These are phyloP conservation scores for Microbotryum lychnidis-dioicae DNA, from an alignment of 1,284 basidiomycete genomes.

Conservation along the genomic window DNA sequence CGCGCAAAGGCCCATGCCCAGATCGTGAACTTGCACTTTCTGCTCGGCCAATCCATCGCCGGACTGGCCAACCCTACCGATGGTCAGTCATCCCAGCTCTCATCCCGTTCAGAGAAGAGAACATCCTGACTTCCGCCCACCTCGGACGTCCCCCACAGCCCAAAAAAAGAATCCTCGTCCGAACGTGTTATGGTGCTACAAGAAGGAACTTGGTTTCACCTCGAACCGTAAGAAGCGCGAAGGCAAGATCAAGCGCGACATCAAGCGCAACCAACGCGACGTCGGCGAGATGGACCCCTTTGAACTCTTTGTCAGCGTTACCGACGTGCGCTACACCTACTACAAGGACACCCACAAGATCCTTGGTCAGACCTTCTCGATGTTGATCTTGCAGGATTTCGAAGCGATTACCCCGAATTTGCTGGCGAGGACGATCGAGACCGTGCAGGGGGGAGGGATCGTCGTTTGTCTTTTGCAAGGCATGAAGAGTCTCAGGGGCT, in stretches of 20 bases:
- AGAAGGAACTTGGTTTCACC: constrained; percentile 91
- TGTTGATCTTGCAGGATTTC: constrained; percentile 96
- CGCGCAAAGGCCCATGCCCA: constrained; percentile 75
- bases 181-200: constrained; percentile 93
- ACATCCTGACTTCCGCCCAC: background rate
- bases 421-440: constrained; percentile 94
- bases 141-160: constrained; percentile 7
- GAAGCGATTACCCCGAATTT: constrained; percentile 97
- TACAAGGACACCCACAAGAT: constrained; percentile 95
- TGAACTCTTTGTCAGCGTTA: constrained; percentile 97
- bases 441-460: constrained; percentile 92
- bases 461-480: constrained; percentile 88
- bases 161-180: constrained; percentile 58
- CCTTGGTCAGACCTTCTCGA: constrained; percentile 94
- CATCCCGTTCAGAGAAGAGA: background rate
- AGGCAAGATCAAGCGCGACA: constrained; percentile 86
- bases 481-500: constrained; percentile 85
- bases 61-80: constrained; percentile 30
- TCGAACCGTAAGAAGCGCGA: constrained; percentile 95
- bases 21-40: constrained; percentile 92
- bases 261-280: constrained; percentile 87
- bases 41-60: constrained; percentile 70
- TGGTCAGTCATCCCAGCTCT: constrained; percentile 8
- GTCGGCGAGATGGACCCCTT: constrained; percentile 94
- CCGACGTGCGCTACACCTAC: constrained; percentile 93